phyloP scores from a whole-genome alignment of 1,139 yeast species.

The Yamadazyma oceani region DNA sequence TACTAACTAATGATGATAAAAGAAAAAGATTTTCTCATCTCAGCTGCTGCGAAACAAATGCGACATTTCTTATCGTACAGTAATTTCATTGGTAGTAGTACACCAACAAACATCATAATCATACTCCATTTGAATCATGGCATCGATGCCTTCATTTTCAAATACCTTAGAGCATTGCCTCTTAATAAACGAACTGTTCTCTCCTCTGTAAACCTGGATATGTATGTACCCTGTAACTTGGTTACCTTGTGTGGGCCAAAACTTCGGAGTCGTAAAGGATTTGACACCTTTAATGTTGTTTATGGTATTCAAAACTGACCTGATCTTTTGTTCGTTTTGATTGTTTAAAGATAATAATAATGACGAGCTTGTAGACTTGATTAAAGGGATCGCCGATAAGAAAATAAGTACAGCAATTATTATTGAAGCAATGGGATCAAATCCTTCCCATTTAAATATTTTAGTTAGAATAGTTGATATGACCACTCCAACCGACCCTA shows the following conservation, averaged over 20 bases:
- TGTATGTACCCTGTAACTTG: constrained; percentile 61
- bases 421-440: constrained; percentile 91
- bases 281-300: constrained; percentile 74
- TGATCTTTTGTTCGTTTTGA: constrained; percentile 55
- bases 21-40: neutral
- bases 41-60: too few relatives aligned
- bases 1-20: neutral
- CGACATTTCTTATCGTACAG: neutral
- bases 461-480: constrained; percentile 73
- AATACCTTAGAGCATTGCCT: constrained; percentile 57
- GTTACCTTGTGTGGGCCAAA: constrained; percentile 64
- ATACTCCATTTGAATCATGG: constrained; percentile 60
- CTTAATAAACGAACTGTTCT: constrained; percentile 60
- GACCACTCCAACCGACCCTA: constrained; percentile 96
- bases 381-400: constrained; percentile 77
- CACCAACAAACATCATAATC: constrained; percentile 66
- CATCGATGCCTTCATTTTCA: constrained; percentile 36
- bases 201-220: constrained; percentile 67
- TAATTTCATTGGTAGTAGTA: constrained; percentile 4
- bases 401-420: constrained; percentile 82
- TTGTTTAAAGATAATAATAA: constrained; percentile 62
- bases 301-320: constrained; percentile 66
- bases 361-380: constrained; percentile 76
- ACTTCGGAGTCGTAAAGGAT: constrained; percentile 83
- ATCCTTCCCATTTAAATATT: constrained; percentile 58